Conservation (phyloP, 352 stramenopile species). For the Phytophthora uliginosa region DNA sequence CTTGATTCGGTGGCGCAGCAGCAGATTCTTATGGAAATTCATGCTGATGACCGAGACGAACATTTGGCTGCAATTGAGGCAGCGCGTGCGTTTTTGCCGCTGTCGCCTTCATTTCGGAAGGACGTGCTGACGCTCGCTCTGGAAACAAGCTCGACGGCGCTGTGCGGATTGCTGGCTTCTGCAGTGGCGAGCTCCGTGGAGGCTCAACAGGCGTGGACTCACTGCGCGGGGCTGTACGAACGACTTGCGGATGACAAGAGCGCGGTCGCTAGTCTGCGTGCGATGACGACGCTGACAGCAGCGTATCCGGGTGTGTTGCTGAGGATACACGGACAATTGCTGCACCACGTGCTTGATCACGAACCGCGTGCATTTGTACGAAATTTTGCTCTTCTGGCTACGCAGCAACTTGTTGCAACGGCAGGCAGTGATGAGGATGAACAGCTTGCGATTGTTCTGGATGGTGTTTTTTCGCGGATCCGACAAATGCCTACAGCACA, state of each 20-base stretch:
- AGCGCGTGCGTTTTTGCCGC: conserved; percentile 31
- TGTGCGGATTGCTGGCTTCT: conserved; percentile 33
- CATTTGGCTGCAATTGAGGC: conserved; percentile 43
- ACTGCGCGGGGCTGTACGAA: conserved; percentile 56
- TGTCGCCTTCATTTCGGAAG: conserved; percentile 39
- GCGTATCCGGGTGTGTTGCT: conserved; percentile 28
- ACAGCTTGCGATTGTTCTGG: conserved; percentile 21
- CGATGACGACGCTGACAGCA: conserved; percentile 45
- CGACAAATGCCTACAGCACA: background rate
- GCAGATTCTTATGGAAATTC: conserved; percentile 29
- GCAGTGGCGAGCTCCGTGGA: conserved; percentile 32
- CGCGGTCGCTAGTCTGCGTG: conserved; percentile 37
- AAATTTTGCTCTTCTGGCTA: conserved; percentile 44
- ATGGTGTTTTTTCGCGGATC: conserved; percentile 34
- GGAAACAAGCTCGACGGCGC: conserved; percentile 14
- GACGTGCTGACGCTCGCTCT: conserved; percentile 32
- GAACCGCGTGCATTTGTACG: conserved; percentile 41
- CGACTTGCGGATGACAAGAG: conserved; percentile 41
- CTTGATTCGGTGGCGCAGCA: conserved; percentile 36
- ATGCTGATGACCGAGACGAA: conserved; percentile 33
- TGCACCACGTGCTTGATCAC: conserved; percentile 42
- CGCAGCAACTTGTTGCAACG: conserved; percentile 36
- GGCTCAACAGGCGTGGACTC: conserved; percentile 51
- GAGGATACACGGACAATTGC: conserved; percentile 38
- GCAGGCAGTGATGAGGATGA: conserved; percentile 12